Base-by-base conservation (phyloP, 2,329 filamentous ascomycete genomes). In the Lasiodiplodia gonubiensis region DNA sequence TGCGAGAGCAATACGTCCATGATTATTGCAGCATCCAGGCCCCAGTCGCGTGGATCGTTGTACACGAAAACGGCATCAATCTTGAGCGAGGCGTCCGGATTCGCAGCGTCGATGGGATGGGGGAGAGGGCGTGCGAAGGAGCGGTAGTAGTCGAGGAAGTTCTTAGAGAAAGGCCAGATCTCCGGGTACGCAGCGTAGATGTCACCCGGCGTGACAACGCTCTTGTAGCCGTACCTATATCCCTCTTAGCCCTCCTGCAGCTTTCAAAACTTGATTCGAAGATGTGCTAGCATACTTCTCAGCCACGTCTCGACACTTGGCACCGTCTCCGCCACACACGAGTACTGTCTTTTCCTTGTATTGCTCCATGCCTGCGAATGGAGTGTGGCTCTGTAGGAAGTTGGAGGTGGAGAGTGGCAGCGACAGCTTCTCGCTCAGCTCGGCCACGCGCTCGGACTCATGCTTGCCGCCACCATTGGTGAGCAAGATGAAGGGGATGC, bases 31-130 rank as follows among this genome's bases (percentile, higher is more conserved):
- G 89, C 88, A 78, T 98, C 94, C 11, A 97, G 85, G 0, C 92
- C 93, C 95, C 95, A 99, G 82, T 99, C 95, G 67, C 95, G 88
- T 3, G 95, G 94, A 79, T 98, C 95, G 77, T 97, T 97, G 85
- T 94, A 97, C 7, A 97, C 91, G 74, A 98, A 91, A 33, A 98
- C 88, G 33, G 94, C 93, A 75, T 97, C 93, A 72, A 99, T 90
- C 72, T 92, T 93, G 57, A 94, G 84, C 21, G 55, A 39, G n/a
- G 81, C 18, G 77, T 74, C 46, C 84, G 76, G 63, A 3, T 63
- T 63, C 12, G 46, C 46, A n/a, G 82, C 79, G 70, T 86, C 81
- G 14, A 82, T 83, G 10, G 71, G 71, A 27, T 72, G 74, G 0
- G 89, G 89, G 0, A 92, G 81, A 1, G 87, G 86, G 46, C 85